Evolutionary conservation across 768 basidiomycete species (phyloP).

Genomic region (Suillus hirtellus): DNA sequence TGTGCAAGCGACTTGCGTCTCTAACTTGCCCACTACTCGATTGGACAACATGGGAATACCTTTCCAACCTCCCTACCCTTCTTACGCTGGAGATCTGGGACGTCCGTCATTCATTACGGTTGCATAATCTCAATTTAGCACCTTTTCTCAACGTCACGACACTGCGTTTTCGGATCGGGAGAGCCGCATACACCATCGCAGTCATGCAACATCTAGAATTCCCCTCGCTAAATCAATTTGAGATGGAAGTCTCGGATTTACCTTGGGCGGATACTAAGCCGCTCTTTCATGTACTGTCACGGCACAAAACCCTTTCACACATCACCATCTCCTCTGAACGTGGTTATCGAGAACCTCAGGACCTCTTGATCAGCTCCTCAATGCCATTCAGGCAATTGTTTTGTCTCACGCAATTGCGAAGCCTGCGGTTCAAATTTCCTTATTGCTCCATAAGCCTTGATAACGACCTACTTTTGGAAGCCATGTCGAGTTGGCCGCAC

Average conservation of each 20-base stretch:
- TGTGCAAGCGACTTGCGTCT: neutral
- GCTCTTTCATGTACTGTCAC: neutral
- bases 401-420: neutral
- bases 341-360: neutral
- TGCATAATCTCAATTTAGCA: neutral
- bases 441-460: neutral
- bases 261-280: neutral
- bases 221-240: neutral
- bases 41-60: neutral
- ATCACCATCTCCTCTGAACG: neutral
- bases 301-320: neutral
- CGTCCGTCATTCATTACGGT: neutral
- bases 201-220: neutral
- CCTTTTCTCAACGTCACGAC: neutral
- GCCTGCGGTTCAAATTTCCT: neutral
- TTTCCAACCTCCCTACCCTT: neutral
- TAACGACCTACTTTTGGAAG: neutral
- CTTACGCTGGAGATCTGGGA: neutral
- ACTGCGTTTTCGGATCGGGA: neutral
- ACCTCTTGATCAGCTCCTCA: neutral
- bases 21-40: neutral
- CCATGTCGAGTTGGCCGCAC: slow-evolving; percentile 3
- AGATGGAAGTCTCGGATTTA: neutral
- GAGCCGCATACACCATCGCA: neutral
- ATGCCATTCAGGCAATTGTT: neutral